These are phyloP conservation scores for Lipomyces starkeyi DNA, from an alignment of 805 yeast genomes.

Conservation along the genomic window DNA sequence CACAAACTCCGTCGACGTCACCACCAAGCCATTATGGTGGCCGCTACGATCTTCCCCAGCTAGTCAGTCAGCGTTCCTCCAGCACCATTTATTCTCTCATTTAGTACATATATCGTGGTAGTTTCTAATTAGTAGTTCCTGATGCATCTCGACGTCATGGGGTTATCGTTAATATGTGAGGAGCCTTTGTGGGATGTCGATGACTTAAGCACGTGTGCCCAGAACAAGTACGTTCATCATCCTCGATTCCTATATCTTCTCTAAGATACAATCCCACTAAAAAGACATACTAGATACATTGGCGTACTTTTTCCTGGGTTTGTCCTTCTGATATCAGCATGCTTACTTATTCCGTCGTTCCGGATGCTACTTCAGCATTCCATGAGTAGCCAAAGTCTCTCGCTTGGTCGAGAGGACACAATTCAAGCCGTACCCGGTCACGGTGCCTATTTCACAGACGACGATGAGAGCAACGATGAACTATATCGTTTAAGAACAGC, in stretches of 20 bases:
- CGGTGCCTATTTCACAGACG: constrained; percentile 7
- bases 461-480: background rate
- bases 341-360: constrained; percentile 4
- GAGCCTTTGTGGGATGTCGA: constrained; percentile 61
- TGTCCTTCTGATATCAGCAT: background rate
- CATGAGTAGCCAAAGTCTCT: background rate
- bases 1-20: too few relatives aligned
- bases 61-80: too few relatives aligned
- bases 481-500: constrained; percentile 23
- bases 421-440: background rate
- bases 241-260: background rate
- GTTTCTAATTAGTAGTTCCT: background rate
- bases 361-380: background rate
- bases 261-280: background rate
- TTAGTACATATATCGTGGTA: background rate
- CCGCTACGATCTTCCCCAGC: background rate
- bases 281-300: background rate
- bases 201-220: constrained; percentile 62
- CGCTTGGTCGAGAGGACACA: constrained; percentile 14
- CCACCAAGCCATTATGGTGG: background rate
- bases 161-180: constrained; percentile 21
- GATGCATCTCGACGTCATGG: background rate
- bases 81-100: too few relatives aligned
- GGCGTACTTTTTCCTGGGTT: background rate
- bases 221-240: constrained; percentile 48